Conservation (phyloP, 192 early-diverging fungal genomes). For the Coemansia sp. region DNA sequence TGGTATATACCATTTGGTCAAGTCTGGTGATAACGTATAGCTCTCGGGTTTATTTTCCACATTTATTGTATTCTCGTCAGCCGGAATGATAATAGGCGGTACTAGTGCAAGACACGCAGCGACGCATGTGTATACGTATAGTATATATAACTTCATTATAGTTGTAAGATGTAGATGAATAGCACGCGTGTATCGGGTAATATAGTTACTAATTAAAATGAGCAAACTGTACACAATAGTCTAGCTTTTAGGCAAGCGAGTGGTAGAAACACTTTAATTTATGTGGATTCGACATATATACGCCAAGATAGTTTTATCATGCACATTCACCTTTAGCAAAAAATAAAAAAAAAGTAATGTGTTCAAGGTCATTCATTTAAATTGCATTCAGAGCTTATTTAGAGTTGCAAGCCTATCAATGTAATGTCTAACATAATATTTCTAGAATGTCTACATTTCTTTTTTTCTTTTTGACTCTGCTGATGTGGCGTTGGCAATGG, state of each 20-base stretch:
- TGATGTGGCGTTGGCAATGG: conserved; percentile 8
- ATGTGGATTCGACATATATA: not conserved
- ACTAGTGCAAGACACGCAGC: not conserved
- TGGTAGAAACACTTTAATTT: not conserved
- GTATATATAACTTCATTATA: not conserved
- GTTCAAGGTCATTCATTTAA: not conserved
- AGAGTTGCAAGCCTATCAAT: not conserved
- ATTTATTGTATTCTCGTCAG: not conserved
- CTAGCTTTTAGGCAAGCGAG: not conserved
- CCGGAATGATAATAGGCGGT: not conserved
- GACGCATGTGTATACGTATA: not conserved
- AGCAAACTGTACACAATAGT: not conserved
- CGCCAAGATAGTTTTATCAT: not conserved
- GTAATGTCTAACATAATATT: not conserved
- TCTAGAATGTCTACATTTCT: not conserved
- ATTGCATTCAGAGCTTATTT: conserved; percentile 1
- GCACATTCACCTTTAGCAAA: not conserved
- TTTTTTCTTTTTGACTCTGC: not conserved
- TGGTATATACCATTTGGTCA: not conserved
- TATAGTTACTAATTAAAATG: not conserved
- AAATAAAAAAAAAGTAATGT: too few relatives aligned
- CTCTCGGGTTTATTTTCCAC: not conserved
- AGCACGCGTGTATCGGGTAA: too few relatives aligned
- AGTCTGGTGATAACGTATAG: not conserved
- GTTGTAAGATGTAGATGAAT: not conserved